These are phyloP conservation scores for Rhizoclosmatium globosum DNA, from an alignment of 192 early-diverging fungal genomes.

Conservation along the genomic window DNA sequence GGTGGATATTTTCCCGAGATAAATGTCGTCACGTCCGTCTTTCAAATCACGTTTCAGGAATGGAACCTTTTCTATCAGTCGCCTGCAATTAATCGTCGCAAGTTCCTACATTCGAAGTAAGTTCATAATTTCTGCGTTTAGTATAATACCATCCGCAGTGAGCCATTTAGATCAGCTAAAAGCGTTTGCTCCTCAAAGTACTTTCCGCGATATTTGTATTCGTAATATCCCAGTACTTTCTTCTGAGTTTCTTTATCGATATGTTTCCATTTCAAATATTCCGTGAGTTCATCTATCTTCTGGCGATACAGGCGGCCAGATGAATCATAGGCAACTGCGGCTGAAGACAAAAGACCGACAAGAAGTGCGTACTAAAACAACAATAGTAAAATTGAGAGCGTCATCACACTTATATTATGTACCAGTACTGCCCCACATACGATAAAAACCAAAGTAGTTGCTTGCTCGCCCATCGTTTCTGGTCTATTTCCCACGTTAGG, in stretches of 20 bases:
- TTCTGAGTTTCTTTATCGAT: constrained; percentile 9
- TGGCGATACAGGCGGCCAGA: constrained; percentile 1
- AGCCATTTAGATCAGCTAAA: constrained; percentile 34
- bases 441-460: constrained; percentile 35
- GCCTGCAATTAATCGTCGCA: constrained; percentile 34
- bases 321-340: constrained; percentile 12
- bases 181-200: constrained; percentile 15
- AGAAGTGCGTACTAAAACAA: background rate
- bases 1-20: constrained; percentile 37
- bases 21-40: constrained; percentile 46
- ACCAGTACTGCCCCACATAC: constrained; percentile 43
- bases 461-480: constrained; percentile 34
- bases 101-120: constrained; percentile 49
- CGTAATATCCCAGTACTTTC: constrained; percentile 36
- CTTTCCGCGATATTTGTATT: constrained; percentile 26
- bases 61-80: constrained; percentile 46
- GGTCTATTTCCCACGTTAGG: constrained; percentile 31
- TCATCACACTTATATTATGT: background rate
- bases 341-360: constrained; percentile 7
- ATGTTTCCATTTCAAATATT: constrained; percentile 14
- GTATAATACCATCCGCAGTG: constrained; percentile 37
- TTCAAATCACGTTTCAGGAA: constrained; percentile 38
- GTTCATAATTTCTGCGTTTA: constrained; percentile 34
- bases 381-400: background rate
- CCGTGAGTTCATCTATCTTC: constrained; percentile 8